Evolutionary conservation across 495 filamentous ascomycete species (phyloP), one percentile per base, ranked within the genome.

Genomic region (Hypoxylon perforatum): DNA sequence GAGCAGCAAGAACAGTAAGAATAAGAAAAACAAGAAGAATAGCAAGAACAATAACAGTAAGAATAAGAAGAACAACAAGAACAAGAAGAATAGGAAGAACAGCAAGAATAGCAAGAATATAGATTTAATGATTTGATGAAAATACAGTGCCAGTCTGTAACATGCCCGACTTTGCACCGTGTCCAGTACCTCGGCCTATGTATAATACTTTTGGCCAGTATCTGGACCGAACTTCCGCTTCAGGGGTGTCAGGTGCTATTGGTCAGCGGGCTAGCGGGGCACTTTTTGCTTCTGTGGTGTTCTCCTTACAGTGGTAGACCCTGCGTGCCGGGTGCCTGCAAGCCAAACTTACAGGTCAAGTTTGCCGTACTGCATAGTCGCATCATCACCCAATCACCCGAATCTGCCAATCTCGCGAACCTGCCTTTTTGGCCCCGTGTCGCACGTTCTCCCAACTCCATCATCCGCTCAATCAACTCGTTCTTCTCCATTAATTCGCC

Each of bases 371-470:
- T 19, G 23, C 44, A 23, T 30, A 50, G 54, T 59, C 62, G 62
- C 62, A 65, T 65, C 61, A 57, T 57, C 47, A 21, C 21, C 44
- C 15, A 66, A 60, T 60, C 55, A 48, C 63, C 49, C 56, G 25
- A 28, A 28, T 7, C 7, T 22, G 41, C 55, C 48, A n/a, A 60
- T 60, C 55, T 56, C 63, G 56, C 56, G 25, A 28, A 28, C 25
- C 7, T 22, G 41, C 55, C 48, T 39, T 19, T 49, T 19, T 49
- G 18, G 17, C 49, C 42, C 55, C 65, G 59, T 69, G 65, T 69
- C 65, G 65, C 65, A 69, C 45, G 59, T 68, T 38, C 53, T 63
- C 54, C 54, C n/a, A n/a, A n/a, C 9, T 38, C 58, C 30, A 57
- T 59, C 17, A 52, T 35, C 42, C 46, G 35, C 17, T 42, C 39